These are phyloP conservation scores for Aspergillus sp. DNA, from an alignment of 2,329 filamentous ascomycete genomes.

Conservation along the genomic window DNA sequence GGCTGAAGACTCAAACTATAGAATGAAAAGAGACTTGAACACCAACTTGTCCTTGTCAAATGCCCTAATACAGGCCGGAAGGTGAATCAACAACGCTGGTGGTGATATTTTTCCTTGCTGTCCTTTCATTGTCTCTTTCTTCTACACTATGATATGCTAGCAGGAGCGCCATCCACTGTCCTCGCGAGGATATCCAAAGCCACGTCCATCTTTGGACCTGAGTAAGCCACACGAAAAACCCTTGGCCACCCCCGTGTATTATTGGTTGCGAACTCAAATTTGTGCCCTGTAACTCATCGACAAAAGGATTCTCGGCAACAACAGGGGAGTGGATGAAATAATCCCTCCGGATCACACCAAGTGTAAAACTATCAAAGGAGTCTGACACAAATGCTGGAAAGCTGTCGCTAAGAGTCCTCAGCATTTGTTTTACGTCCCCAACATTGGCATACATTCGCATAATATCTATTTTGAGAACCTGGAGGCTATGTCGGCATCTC, in stretches of 20 bases:
- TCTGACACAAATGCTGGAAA: neutral
- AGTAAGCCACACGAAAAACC: neutral
- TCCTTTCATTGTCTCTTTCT: no score
- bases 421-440: neutral
- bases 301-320: neutral
- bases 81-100: no score
- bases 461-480: neutral
- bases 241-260: neutral
- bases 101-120: no score
- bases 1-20: no score
- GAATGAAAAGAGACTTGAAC: no score
- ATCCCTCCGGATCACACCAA: neutral
- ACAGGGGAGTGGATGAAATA: neutral
- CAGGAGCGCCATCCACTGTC: neutral
- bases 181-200: neutral
- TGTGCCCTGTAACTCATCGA: neutral
- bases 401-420: no score
- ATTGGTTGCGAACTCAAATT: neutral
- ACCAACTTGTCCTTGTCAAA: no score
- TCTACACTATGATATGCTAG: no score
- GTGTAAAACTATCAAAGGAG: neutral
- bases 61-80: no score
- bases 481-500: neutral
- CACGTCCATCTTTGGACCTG: neutral
- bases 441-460: neutral